phyloP scores from a whole-genome alignment of 1,284 basidiomycete genomes.

The Ceratobasidium sp. region DNA sequence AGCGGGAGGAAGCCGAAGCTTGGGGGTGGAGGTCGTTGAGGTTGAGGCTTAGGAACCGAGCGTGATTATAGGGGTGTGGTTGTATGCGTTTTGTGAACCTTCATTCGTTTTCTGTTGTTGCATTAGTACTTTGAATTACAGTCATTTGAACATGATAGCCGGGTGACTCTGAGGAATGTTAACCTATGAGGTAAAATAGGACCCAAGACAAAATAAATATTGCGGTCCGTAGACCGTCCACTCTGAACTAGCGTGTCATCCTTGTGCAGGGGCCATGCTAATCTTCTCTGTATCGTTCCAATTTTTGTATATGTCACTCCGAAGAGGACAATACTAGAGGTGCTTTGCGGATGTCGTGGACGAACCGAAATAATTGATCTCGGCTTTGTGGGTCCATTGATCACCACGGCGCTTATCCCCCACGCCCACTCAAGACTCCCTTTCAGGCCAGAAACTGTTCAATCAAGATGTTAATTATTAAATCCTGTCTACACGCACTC shows the following conservation, averaged over 20 bases:
- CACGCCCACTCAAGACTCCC: background rate
- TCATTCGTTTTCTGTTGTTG: no score
- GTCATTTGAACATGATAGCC: no score
- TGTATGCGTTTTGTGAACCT: no score
- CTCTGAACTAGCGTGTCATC: constrained; percentile 41
- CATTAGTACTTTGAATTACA: no score
- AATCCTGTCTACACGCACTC: background rate
- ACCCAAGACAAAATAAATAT: constrained; percentile 20
- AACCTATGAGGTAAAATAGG: background rate
- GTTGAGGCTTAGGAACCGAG: background rate
- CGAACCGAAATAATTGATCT: constrained; percentile 6
- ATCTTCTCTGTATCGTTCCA: constrained; percentile 42
- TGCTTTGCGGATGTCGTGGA: background rate
- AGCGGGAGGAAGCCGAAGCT: background rate
- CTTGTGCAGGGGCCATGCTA: constrained; percentile 40
- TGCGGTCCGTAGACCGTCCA: constrained; percentile 41
- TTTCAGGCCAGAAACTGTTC: background rate
- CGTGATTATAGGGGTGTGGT: background rate
- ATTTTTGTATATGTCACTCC: constrained; percentile 42
- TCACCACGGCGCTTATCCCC: no score
- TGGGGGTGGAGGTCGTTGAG: background rate
- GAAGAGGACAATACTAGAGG: constrained; percentile 5
- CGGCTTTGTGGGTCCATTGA: constrained; percentile 21
- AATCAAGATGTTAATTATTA: background rate
- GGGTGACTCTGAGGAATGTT: no score